Base-by-base conservation (phyloP, 1,284 basidiomycete species). In the Apiotrichum domesticum region DNA sequence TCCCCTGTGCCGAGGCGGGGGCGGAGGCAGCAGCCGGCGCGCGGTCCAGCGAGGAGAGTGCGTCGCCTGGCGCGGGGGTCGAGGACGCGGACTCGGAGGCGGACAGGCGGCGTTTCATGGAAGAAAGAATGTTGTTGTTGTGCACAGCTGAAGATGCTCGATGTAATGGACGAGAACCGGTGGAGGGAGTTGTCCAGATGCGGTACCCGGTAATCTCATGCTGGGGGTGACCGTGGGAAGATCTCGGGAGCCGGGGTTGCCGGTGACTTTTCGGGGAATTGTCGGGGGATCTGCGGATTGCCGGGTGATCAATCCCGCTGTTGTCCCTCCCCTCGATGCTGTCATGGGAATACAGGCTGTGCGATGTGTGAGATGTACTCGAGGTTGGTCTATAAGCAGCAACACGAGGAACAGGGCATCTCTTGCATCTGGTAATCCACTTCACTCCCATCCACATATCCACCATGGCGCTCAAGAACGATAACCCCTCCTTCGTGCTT, bases 401-500 rank as follows among this genome's bases (percentile, higher is more conserved):
- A 21, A 21, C 21, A 21, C 21, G 21, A 21, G 21, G 21, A 21
- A 21, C 21, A 21, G 21, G 21, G 21, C 21, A 21, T 21, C 21
- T 21, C 21, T 52, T 42, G 13, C 49, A 46, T 50, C 42, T 42
- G 10, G 14, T 15, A 15, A 39, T 42, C 49, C 21, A 14, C 48
- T 35, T 29, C 21, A 13, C 6, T 34, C 21, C 34, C 39, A 13
- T 7, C 9, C 37, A 6, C n/a, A 39, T 39, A 51, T 33, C 40
- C 53, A 42, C 32, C 33, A 34, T 21, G 15, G 6, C 42, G 6
- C 49, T 68, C 61, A 66, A 69, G 57, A 39, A 55, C 10, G 73
- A 75, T 54, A 77, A 77, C 67, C 73, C 71, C 43, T 69, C 66
- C 49, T 76, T 76, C 52, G 71, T 76, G 15, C 67, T 77, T 9